A percentile compares a stretch with the other conserved stretches of the same genome.
Conservation (phyloP, 306 rosid genomes). For the Sicyos edulis region DNA sequence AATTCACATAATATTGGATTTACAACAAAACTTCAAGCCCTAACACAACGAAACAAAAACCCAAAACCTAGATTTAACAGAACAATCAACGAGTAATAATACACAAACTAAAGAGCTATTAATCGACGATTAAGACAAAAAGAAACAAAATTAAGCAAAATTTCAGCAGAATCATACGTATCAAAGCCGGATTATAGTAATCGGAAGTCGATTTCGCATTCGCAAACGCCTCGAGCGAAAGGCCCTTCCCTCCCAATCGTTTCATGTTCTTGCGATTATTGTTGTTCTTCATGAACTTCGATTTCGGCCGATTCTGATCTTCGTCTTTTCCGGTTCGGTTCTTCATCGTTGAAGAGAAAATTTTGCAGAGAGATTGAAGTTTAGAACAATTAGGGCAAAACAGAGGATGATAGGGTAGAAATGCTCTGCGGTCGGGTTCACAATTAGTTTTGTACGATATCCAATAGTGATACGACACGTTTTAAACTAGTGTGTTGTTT, state of each 20-base stretch:
- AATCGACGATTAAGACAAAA: not conserved
- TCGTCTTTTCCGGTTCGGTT: slow-evolving; percentile 24
- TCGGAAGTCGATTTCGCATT: slow-evolving; percentile 47
- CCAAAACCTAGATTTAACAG: not conserved
- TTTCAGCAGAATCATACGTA: slow-evolving; percentile 40
- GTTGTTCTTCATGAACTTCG: slow-evolving; percentile 20
- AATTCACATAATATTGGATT: too few species aligned
- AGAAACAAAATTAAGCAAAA: not conserved
- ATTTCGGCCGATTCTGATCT: slow-evolving; percentile 22
- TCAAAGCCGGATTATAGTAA: slow-evolving; percentile 65
- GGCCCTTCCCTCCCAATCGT: slow-evolving; percentile 58
- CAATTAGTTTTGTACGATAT: not conserved
- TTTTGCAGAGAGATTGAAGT: not conserved
- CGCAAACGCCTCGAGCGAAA: slow-evolving; percentile 53
- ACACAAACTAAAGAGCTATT: not conserved
- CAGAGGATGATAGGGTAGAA: not conserved
- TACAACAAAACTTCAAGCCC: too few species aligned
- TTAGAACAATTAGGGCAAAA: slow-evolving; percentile 15
- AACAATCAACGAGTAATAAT: not conserved
- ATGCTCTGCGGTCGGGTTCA: not conserved
- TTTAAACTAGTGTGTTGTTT: not conserved
- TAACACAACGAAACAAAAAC: not conserved
- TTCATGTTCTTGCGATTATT: slow-evolving; percentile 36
- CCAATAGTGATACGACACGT: not conserved
- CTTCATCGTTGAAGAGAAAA: slow-evolving; percentile 34